Evolutionary conservation across 2,329 filamentous ascomycete genomes (phyloP), one percentile per base, ranked within the genome.

Genomic region (Emmonsiellopsis sp.): DNA sequence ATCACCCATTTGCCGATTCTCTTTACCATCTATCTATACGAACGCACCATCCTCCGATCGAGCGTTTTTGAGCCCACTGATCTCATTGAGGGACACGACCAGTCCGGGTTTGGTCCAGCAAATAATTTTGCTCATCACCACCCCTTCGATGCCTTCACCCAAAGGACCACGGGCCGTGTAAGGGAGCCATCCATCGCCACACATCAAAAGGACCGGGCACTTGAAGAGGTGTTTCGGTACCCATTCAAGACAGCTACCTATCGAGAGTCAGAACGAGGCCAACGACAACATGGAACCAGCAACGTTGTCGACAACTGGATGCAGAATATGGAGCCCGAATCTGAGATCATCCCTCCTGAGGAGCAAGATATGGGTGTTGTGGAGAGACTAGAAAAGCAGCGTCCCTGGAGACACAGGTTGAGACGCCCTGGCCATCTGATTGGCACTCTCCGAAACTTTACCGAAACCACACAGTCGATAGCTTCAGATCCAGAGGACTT

Each of bases 241-340:
- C 82, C 83, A 0, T 89, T 87, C 31, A 68, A 66, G 45, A 84
- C 85, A 55, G 76, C 81, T 49, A 79, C 79, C 7, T 76, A 82
- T 2, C 71, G 84, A 51, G 78, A 80, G 15, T 83, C 79, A 1
- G 79, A 81, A 47, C 58, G 57, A 41, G 77, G 80, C 50, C 77
- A 81, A 31, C 84, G 88, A 59, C 79, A 84, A 56, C 80, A 82
- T 38, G 86, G 90, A 66, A 89, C 86, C 1, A 86, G 86, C 59
- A 90, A 85, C 55, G 87, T 89, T 0, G 90, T 96, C 50, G 84
- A 86, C 31, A 85, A 87, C 60, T 96, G 91, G 91, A 95, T 96
- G 87, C 87, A 90, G 55, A 73, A 71, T 16, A 78, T 83, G 63
- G 79, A 78, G 16, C 76, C 67, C 34, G 78, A 79, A 41, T 78